Evolutionary conservation across 2,329 filamentous ascomycete genomes (phyloP), one percentile per base, ranked within the genome.

Genomic region (Fusarium sp.): DNA sequence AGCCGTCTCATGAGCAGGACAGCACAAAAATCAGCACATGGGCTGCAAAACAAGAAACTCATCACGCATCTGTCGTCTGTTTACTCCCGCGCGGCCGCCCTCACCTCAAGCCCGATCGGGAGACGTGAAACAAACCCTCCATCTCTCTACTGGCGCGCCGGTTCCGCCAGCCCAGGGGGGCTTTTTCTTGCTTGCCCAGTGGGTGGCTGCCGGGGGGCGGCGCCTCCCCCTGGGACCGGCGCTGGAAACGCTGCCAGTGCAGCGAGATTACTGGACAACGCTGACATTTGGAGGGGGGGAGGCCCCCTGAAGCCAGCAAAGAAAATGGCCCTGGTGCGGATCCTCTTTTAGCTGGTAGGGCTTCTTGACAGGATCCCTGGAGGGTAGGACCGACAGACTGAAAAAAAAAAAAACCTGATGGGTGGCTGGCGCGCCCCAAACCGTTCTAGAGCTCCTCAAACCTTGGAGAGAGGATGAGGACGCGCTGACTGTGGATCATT

Each of bases 281-380:
- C 40, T 37, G 58, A 66, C 56, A 59, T 72, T 69, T 69, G 61
- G 72, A 69, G 66, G 64, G 69, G 37, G 6, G 27, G 24, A 18
- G 16, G 4, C 24, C 69, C 72, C 72, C 72, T 75, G 72, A 70
- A 75, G 37, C 14, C 61, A 57, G 72, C 29, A 52, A 74, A 54
- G 61, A 69, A 57, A 59, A 45, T 40, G 18, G 71, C 67, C 73
- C 64, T 75, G 73, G 64, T 65, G 76, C 70, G 75, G 73, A 77
- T 77, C 73, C 56, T 69, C 67, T 59, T 76, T 77, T 72, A 77
- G 75, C 73, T 77, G 75, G 45, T 65, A 70, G 73, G 73, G 72
- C 72, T 72, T 72, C 45, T 59, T 59, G 45, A 54, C 65, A 37
- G 20, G 34, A 34, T 29, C 34, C 47, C 47, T 52, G 47, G 34